phyloP scores from a whole-genome alignment of 371 early-diverging fungal species.

The Coemansia linderi region DNA sequence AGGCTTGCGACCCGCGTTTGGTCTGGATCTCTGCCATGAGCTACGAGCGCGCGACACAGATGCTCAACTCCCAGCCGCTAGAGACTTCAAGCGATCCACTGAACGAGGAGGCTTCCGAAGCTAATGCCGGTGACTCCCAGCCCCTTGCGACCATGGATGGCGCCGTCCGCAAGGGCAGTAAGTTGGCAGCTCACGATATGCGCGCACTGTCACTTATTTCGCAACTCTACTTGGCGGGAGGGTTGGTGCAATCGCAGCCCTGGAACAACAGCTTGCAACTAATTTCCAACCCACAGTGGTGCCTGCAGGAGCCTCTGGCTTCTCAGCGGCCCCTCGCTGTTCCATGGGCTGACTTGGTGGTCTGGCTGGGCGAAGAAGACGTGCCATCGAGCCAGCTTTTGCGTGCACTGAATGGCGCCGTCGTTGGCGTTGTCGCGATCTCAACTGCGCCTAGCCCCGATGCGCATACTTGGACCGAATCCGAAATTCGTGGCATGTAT shows the following conservation, averaged over 20 bases:
- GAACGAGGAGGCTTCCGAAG: neutral
- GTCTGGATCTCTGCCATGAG: slow-evolving; percentile 47
- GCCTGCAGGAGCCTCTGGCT: slow-evolving; percentile 49
- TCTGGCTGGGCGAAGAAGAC: slow-evolving; percentile 56
- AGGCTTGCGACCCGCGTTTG: slow-evolving; percentile 26
- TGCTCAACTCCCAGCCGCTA: slow-evolving; percentile 19
- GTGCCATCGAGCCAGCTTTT: slow-evolving; percentile 59
- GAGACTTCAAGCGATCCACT: neutral
- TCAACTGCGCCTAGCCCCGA: slow-evolving; percentile 54
- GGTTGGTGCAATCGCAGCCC: neutral
- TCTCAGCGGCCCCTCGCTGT: slow-evolving; percentile 46
- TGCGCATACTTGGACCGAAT: slow-evolving; percentile 57
- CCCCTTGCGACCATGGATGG: neutral
- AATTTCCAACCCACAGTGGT: slow-evolving; percentile 41
- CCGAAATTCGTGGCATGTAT: slow-evolving; percentile 55
- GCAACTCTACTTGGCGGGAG: slow-evolving; percentile 47
- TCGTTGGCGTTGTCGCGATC: slow-evolving; percentile 59
- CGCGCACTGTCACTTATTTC: slow-evolving; percentile 54
- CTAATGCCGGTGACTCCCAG: neutral
- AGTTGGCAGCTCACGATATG: slow-evolving; percentile 53
- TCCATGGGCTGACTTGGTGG: slow-evolving; percentile 44
- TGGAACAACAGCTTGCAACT: slow-evolving; percentile 15
- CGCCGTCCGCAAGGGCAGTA: slow-evolving; percentile 21
- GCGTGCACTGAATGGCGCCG: slow-evolving; percentile 59
- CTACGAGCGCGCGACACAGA: slow-evolving; percentile 44